Base-by-base conservation (phyloP, 306 rosid genomes). In the Dicorynia guianensis region DNA sequence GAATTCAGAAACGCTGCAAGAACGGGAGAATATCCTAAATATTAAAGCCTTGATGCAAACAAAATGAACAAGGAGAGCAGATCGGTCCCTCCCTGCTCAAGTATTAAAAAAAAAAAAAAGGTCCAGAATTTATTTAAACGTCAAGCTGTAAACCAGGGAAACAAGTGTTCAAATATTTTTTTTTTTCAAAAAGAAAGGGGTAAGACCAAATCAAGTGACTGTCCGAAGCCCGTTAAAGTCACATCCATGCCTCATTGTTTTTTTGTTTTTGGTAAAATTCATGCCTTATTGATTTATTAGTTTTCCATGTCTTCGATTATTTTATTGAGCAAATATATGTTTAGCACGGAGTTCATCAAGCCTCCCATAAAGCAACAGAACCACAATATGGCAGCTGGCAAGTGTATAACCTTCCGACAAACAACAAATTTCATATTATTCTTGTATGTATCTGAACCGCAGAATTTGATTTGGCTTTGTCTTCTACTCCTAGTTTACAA, bases 31-130 rank as follows among this genome's bases (percentile, higher is more conserved):
- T 12, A 11, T n/a, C 58, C 12, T 61, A 5, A 58, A 34, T 44
- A 25, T 13, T 43, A 49, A 73, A n/a, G 62, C n/a, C 53, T 44
- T 7, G 3, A 70, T 19, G 18, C 53, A 30, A 73, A 43, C 4
- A 25, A 25, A 49, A 34, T 30, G 20, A 30, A 63, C 57, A 54
- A 56, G 50, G 69, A 12, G n/a, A 70, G 56, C 67, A 69, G 81
- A 81, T 81, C 54, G 34, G 47, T 56, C 55, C 81, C 79, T 25
- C 59, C 83, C 77, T 53, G 0, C 63, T 7, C 30, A 49, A 18
- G 56, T 20, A 39, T 3, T 43, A 47, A 1, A 25, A 59, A 62
- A 36, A 5, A n/a, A n/a, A n/a, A n/a, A n/a, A n/a, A n/a, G n/a
- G n/a, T 55, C 12, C 52, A 62, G 2, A 35, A 11, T 40, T 39